phyloP scores from a whole-genome alignment of 202 grass and related monocot genomes.

The Carex sylvatica region DNA sequence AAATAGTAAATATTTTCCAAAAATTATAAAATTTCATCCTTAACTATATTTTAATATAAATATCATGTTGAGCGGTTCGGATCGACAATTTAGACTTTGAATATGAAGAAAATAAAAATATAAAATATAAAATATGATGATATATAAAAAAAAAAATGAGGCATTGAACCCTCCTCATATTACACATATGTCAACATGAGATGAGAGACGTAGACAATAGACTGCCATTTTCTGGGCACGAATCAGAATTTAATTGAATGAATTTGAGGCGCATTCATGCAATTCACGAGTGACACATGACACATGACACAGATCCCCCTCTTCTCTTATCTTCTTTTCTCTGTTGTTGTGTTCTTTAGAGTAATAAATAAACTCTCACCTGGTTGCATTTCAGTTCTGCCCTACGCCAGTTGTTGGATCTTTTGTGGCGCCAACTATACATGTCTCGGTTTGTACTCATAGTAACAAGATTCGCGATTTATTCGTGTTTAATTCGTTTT shows the following conservation, averaged over 20 bases:
- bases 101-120: too few relatives aligned
- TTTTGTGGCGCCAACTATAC: neutral
- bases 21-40: too few relatives aligned
- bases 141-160: too few relatives aligned
- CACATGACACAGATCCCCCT: slow-evolving; percentile 8
- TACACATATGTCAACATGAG: neutral
- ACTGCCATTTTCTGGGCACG: slow-evolving; percentile 26
- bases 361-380: slow-evolving; percentile 28
- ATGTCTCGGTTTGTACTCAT: neutral
- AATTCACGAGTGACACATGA: slow-evolving; percentile 29
- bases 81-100: too few relatives aligned
- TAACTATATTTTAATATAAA: too few relatives aligned
- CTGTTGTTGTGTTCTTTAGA: slow-evolving; percentile 5
- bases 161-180: too few relatives aligned
- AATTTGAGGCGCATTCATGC: slow-evolving; percentile 26
- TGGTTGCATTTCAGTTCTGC: slow-evolving; percentile 13
- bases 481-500: too few relatives aligned
- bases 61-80: too few relatives aligned
- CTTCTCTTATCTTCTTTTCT: slow-evolving; percentile 7
- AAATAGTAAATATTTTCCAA: too few relatives aligned
- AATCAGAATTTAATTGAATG: slow-evolving; percentile 19
- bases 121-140: too few relatives aligned
- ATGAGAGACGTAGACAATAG: neutral
- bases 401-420: neutral
- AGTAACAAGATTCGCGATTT: too few relatives aligned